Base-by-base conservation (phyloP, 306 rosid species). In the Pueraria montana region DNA sequence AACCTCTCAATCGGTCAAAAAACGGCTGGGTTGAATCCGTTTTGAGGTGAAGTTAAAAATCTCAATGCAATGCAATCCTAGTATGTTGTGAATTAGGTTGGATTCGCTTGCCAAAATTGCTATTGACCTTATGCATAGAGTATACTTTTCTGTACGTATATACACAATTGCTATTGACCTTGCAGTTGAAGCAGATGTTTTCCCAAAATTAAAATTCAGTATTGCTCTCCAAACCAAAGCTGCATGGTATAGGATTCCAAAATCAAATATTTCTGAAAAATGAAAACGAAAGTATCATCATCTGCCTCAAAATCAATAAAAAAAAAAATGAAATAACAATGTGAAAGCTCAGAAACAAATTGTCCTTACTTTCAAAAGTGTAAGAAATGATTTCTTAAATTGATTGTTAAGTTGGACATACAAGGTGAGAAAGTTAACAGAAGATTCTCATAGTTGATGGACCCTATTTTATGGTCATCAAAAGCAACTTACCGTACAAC, bases 261-360 rank as follows among this genome's bases (percentile, higher is more conserved):
- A 68, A 81, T 59, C 75, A 56, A 81, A 50, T 32, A 73, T 63
- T 56, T 27, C 61, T 56, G 68, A 70, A 63, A 46, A 73, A 65
- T 34, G 55, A 62, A 62, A 49, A 61, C 49, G 27, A 42, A 80
- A 72, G 53, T 8, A 62, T 48, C 34, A 64, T 63, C 24, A 36
- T 64, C n/a, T 42, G 72, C 58, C 55, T 24, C 80, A 71, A 18
- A 45, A 36, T 81, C 30, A 73, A 63, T 32, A 30, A 71, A 80
- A n/a, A 50, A n/a, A 20, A 27, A 12, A 62, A 11, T 13, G 11
- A 17, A 81, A 63, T 6, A 36, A 73, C 55, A 62, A 62, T 50
- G 49, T n/a, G 74, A 73, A 73, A 73, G 67, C 18, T 61, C 17
- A 34, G 8, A 58, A 72, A 46, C 26, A 72, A 30, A 59, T 61